Evolutionary conservation across 495 filamentous ascomycete genomes (phyloP).

Genomic region (Talaromyces thailandensis): DNA sequence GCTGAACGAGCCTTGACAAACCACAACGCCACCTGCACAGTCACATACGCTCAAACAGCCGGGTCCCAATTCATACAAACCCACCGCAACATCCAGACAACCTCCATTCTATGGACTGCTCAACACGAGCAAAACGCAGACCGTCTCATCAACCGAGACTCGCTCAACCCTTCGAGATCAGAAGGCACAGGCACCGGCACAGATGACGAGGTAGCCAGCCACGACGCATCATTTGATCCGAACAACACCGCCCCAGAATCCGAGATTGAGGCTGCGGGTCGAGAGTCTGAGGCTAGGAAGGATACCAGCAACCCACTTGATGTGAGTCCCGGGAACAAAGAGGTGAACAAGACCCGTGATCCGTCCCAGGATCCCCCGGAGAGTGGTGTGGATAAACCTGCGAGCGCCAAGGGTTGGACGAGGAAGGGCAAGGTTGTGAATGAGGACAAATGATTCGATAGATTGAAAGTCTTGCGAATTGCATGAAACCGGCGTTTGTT

Average conservation of each 20-base stretch:
- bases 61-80: background rate
- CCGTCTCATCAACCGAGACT: slow-evolving; percentile 38
- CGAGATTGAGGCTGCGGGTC: slow-evolving; percentile 32
- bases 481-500: background rate
- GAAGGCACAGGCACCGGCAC: slow-evolving; percentile 52
- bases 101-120: background rate
- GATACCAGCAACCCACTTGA: slow-evolving; percentile 40
- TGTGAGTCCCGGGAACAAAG: slow-evolving; percentile 51
- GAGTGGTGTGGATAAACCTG: slow-evolving; percentile 22
- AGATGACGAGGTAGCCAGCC: slow-evolving; percentile 42
- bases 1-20: background rate
- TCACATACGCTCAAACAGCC: background rate
- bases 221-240: slow-evolving; percentile 50
- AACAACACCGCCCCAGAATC: slow-evolving; percentile 46
- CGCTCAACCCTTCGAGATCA: slow-evolving; percentile 41
- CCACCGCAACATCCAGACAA: background rate
- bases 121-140: slow-evolving; percentile 3
- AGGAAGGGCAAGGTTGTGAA: slow-evolving; percentile 33
- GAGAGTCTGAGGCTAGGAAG: slow-evolving; percentile 21
- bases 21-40: background rate
- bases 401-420: slow-evolving; percentile 38
- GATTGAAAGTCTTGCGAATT: background rate
- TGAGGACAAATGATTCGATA: background rate
- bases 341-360: slow-evolving; percentile 41
- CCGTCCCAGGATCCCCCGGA: slow-evolving; percentile 39